These are phyloP conservation scores for Larix sibirica DNA, from an alignment of 83 land plant genomes.

Conservation along the genomic window DNA sequence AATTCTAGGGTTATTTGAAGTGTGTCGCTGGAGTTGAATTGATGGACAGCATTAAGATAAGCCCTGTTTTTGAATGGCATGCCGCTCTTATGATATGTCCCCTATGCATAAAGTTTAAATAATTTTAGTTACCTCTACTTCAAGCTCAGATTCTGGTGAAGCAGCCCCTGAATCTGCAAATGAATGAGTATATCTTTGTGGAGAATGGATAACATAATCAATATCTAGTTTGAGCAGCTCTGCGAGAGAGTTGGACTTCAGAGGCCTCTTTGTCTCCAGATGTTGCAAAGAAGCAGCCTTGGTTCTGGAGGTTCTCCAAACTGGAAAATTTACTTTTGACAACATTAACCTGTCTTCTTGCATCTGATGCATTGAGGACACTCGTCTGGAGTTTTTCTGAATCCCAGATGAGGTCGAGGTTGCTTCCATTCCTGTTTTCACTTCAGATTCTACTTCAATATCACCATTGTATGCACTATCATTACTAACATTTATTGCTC, in stretches of 20 bases:
- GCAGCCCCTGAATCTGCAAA: conserved; percentile 3
- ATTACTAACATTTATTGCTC: neutral
- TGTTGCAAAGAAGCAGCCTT: neutral
- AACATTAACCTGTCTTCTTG: conserved; percentile 4
- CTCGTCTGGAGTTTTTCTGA: neutral
- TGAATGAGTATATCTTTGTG: neutral
- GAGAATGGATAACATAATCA: neutral
- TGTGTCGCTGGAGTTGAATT: neutral
- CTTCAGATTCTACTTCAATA: neutral
- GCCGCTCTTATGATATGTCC: neutral
- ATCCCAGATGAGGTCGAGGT: neutral
- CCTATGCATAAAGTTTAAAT: neutral
- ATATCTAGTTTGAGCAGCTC: conserved; percentile 6
- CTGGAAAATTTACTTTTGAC: neutral
- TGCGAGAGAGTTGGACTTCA: conserved; percentile 6
- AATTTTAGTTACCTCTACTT: conserved; percentile 9
- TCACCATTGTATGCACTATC: conserved; percentile 10
- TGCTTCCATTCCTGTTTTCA: neutral
- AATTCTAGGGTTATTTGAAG: neutral
- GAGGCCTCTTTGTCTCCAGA: neutral
- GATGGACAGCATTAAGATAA: neutral
- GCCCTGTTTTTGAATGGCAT: neutral
- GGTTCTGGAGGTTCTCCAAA: neutral
- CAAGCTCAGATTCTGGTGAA: neutral
- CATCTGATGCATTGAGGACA: neutral